These are phyloP conservation scores for Amanita rubescens DNA, from an alignment of 768 basidiomycete genomes.

Conservation along the genomic window DNA sequence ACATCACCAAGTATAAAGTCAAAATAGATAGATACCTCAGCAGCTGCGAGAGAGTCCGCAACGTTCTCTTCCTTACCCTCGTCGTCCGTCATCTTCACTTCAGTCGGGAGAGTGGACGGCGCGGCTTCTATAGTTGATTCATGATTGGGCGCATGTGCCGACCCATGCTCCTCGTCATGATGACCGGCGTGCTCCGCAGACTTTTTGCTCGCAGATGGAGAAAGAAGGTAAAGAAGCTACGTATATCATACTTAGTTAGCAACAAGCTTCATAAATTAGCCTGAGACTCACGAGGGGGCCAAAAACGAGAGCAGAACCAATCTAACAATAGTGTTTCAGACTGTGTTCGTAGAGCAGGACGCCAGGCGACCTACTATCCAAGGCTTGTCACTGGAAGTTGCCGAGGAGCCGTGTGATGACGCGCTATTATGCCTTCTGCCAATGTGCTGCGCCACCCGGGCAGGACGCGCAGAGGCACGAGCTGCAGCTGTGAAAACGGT, in stretches of 20 bases:
- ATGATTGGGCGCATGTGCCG: background rate
- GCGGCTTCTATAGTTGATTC: background rate
- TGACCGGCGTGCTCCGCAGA: conserved; percentile 6
- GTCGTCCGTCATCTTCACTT: conserved; percentile 13
- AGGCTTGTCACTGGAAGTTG: conserved; percentile 12
- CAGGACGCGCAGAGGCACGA: conserved; percentile 7
- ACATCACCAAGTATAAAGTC: background rate
- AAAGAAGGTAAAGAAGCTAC: conserved; percentile 13
- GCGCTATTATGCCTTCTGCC: conserved; percentile 10
- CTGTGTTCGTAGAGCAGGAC: background rate
- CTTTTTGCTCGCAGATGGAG: conserved; percentile 10
- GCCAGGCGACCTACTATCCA: conserved; percentile 12
- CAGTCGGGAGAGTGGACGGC: background rate
- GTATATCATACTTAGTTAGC: background rate
- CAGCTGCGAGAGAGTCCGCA: conserved; percentile 6
- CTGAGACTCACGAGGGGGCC: conserved; percentile 8
- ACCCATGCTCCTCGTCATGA: background rate
- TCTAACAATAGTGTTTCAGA: background rate
- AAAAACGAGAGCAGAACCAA: conserved; percentile 12
- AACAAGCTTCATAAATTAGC: background rate
- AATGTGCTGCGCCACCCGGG: background rate
- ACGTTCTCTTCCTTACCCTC: conserved; percentile 12
- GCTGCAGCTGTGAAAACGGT: conserved; percentile 4
- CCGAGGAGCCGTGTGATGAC: conserved; percentile 8
- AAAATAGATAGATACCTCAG: conserved; percentile 6